A percentile compares a stretch with the other conserved stretches of the same genome.
phyloP scores from a whole-genome alignment of 495 filamentous ascomycete species.

The Evansstolkia leycettana region DNA sequence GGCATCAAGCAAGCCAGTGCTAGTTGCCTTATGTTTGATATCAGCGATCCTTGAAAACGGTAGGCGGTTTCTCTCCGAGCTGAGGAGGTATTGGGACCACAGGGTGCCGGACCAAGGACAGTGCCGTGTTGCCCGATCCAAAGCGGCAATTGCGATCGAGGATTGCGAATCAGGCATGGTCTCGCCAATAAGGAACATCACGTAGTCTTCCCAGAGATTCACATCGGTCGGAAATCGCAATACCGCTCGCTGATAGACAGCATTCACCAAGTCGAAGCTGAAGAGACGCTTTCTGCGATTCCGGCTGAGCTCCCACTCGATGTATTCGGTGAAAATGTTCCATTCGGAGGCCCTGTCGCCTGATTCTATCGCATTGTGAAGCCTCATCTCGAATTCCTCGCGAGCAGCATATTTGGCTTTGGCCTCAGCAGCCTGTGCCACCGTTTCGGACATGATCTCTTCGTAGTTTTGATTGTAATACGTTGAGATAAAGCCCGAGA shows the following conservation, averaged over 20 bases:
- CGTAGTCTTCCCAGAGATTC: constrained; percentile 66
- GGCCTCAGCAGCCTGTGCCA: constrained; percentile 47
- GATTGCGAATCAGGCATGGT: constrained; percentile 22
- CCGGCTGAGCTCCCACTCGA: constrained; percentile 66
- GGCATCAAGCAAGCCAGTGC: constrained; percentile 59
- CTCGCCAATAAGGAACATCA: constrained; percentile 54
- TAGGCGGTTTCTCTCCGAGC: constrained; percentile 60
- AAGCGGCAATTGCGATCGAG: constrained; percentile 34
- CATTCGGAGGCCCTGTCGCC: constrained; percentile 46
- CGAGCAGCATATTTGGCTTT: constrained; percentile 58
- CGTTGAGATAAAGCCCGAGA: constrained; percentile 67
- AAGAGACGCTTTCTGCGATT: constrained; percentile 40
- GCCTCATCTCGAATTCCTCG: constrained; percentile 56
- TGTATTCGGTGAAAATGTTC: constrained; percentile 56
- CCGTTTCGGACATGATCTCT: constrained; percentile 61
- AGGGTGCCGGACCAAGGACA: constrained; percentile 85
- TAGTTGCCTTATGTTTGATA: constrained; percentile 87
- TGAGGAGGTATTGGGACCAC: constrained; percentile 81
- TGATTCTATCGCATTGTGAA: constrained; percentile 46
- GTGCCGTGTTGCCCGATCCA: constrained; percentile 71
- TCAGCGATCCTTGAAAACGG: constrained; percentile 68
- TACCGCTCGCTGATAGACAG: constrained; percentile 64
- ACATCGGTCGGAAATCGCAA: constrained; percentile 60
- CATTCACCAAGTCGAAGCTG: constrained; percentile 52
- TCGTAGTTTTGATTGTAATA: constrained; percentile 71